phyloP scores from a whole-genome alignment of 2,329 filamentous ascomycete genomes.

The Aspergillus oerlinghausenensis region DNA sequence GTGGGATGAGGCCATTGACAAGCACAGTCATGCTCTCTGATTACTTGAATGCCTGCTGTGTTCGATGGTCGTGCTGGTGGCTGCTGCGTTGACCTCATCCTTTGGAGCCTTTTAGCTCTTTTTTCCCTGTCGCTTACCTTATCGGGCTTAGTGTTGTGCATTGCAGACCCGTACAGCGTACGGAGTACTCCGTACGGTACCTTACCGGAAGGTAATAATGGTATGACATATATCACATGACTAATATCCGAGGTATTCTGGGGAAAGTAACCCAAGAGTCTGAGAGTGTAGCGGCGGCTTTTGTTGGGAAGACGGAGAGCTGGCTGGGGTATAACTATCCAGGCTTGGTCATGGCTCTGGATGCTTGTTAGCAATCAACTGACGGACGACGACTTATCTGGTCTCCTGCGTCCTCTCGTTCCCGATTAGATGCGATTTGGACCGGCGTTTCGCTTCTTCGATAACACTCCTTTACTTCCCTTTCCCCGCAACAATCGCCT shows the following conservation, averaged over 20 bases:
- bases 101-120: background rate
- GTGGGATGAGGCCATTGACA: background rate
- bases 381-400: background rate
- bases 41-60: background rate
- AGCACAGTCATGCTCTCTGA: background rate
- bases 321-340: slow-evolving; percentile 8
- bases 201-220: background rate
- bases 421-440: slow-evolving; percentile 1
- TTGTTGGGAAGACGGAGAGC: slow-evolving; percentile 22
- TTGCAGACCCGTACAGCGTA: background rate
- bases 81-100: slow-evolving; percentile 20
- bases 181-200: too few species aligned
- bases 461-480: background rate
- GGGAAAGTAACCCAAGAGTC: slow-evolving; percentile 13
- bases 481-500: background rate
- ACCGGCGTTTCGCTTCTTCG: background rate
- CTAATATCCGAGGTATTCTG: slow-evolving; percentile 23
- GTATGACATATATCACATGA: slow-evolving; percentile 14
- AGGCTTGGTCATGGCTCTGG: slow-evolving; percentile 1
- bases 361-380: slow-evolving; percentile 3
- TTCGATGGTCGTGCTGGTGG: background rate
- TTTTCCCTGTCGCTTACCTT: background rate
- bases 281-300: slow-evolving; percentile 14
- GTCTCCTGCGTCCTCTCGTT: background rate
- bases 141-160: background rate